Base-by-base conservation (phyloP, 129 eudicot species). In the Dittrichia graveolens region DNA sequence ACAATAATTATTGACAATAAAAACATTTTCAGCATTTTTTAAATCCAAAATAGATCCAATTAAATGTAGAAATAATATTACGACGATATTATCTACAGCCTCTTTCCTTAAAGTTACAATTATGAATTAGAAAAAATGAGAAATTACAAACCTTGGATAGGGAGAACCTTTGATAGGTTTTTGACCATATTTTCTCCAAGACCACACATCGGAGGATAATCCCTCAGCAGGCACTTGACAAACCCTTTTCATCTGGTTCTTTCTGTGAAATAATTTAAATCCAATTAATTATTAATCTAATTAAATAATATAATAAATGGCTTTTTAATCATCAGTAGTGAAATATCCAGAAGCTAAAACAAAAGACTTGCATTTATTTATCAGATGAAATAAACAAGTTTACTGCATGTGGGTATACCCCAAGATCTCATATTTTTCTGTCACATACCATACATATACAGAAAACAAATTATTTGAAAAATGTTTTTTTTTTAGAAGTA, bases 101-200 rank as follows among this genome's bases (percentile, higher is more conserved):
- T 59, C 1, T 59, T 44, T 59, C 13, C 24, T 43, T 9, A 55
- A 61, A 18, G 9, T 12, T 34, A 54, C 53, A 69, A 19, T 8
- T 10, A 46, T 10, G 45, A 48, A 18, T 8, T 10, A 61, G 9
- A 46, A 5, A n/a, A 12, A 71, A 49, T 9, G 46, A 75, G 53
- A 52, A 60, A 78, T 48, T 62, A 78, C 72, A 50, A 70, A 93
- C 98, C 98, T 94, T 71, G 99, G 99, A 72, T 90, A 94, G n/a
- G 99, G 99, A 72, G 99, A 94, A 75, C 99, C 99, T 76, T 94
- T 94, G n/a, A 94, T 94, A 80, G 99, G 99, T 70, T 94, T 94
- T 75, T 94, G 97, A 38, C 99, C 99, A 82, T 94, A 90, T 84
- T 94, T 94, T 75, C 99, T 85, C 99, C 99, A 94, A 56, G 97